Percentiles rank a stretch among this genome's conserved stretches.
Conservation (phyloP, 2,329 filamentous ascomycete species). For the Penicillium sp. region DNA sequence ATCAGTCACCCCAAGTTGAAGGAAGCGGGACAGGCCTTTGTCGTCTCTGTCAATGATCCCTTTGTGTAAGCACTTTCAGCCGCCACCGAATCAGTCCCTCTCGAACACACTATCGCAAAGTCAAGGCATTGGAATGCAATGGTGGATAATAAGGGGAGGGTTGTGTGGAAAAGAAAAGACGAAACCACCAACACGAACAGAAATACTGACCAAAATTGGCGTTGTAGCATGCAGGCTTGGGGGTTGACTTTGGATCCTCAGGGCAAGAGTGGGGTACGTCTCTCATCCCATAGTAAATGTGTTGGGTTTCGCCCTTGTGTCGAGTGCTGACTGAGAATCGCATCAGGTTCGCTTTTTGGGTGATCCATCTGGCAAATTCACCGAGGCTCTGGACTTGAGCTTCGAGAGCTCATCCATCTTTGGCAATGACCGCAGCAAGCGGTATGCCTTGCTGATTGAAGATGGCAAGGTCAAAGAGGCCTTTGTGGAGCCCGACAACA, state of each 20-base stretch:
- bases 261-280: constrained; percentile 67
- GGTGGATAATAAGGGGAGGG: no score
- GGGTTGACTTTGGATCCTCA: constrained; percentile 67
- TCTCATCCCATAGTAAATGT: not conserved
- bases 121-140: no score
- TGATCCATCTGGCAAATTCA: constrained; percentile 73
- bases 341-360: constrained; percentile 80
- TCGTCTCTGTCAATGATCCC: constrained; percentile 87
- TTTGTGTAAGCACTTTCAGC: constrained; percentile 64
- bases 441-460: constrained; percentile 77
- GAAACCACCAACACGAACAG: no score
- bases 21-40: constrained; percentile 76
- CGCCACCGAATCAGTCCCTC: constrained; percentile 7
- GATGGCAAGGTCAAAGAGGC: constrained; percentile 77
- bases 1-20: constrained; percentile 73
- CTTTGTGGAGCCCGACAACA: constrained; percentile 83
- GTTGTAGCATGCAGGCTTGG: constrained; percentile 80
- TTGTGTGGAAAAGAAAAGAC: no score
- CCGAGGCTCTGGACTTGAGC: constrained; percentile 71
- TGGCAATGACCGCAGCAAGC: constrained; percentile 75
- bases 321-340: not conserved
- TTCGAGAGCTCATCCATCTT: constrained; percentile 79
- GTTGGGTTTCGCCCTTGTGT: no score
- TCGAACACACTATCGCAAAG: not conserved
- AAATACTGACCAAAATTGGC: not conserved